Conservation (phyloP, 1,139 yeast genomes). For the Hanseniaspora gamundiae region DNA sequence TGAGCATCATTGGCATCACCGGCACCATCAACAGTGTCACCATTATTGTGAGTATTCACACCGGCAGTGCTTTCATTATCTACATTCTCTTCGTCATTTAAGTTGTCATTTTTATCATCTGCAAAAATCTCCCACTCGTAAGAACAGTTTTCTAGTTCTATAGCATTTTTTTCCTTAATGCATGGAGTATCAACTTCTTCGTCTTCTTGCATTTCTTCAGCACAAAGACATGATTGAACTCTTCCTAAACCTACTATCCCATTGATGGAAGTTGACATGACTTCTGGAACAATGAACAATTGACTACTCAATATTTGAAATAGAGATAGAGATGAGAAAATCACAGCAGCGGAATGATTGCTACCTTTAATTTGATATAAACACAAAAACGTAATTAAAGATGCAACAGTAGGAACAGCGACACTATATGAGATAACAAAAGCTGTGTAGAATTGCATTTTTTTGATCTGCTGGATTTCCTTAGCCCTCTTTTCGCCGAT, state of each 20-base stretch:
- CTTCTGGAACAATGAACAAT: constrained; percentile 42
- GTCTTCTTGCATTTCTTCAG: constrained; percentile 24
- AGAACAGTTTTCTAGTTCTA: constrained; percentile 36
- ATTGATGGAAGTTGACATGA: constrained; percentile 38
- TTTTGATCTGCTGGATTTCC: constrained; percentile 38
- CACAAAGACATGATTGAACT: constrained; percentile 36
- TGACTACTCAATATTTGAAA: constrained; percentile 60
- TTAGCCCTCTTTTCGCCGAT: constrained; percentile 35
- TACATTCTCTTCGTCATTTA: constrained; percentile 8
- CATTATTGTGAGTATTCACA: too few relatives aligned
- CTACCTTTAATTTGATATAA: constrained; percentile 33
- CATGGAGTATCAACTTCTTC: constrained; percentile 11
- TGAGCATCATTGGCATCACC: too few relatives aligned
- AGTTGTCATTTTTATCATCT: constrained; percentile 12
- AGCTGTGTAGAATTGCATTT: constrained; percentile 37
- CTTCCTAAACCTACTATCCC: constrained; percentile 45
- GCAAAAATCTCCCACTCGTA: constrained; percentile 54
- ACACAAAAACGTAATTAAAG: constrained; percentile 54
- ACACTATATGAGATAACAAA: constrained; percentile 39
- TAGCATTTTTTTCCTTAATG: constrained; percentile 27
- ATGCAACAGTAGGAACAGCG: constrained; percentile 47
- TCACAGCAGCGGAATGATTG: constrained; percentile 32
- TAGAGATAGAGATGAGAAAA: constrained; percentile 60
- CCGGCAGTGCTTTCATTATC: too few relatives aligned
- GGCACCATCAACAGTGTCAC: too few relatives aligned